Evolutionary conservation across 768 basidiomycete species (phyloP).

Genomic region (Russula compacta): DNA sequence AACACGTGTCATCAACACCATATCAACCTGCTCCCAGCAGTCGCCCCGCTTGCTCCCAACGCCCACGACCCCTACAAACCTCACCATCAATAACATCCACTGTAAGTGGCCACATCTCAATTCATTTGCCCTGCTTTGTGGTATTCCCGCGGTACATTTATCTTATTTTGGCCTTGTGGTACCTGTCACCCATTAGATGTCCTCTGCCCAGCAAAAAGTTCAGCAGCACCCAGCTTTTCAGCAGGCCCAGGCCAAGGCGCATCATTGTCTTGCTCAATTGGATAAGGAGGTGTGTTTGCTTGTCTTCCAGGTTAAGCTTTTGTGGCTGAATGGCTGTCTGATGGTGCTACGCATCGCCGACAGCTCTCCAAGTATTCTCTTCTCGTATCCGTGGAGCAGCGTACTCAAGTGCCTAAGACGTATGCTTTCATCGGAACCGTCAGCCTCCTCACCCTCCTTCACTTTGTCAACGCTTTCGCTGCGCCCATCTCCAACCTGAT

Average conservation of each 20-base stretch:
- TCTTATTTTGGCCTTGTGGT: neutral
- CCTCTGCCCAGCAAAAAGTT: conserved; percentile 62
- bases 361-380: conserved; percentile 83
- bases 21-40: conserved; percentile 27
- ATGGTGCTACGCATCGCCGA: neutral
- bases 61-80: conserved; percentile 13
- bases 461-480: conserved; percentile 87
- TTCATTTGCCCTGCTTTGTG: neutral
- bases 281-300: conserved; percentile 84
- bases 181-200: conserved; percentile 41
- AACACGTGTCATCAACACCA: conserved; percentile 56
- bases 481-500: conserved; percentile 89
- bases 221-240: conserved; percentile 82
- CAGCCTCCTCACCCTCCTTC: conserved; percentile 57
- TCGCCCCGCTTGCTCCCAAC: conserved; percentile 14
- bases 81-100: conserved; percentile 1
- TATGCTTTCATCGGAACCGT: conserved; percentile 74
- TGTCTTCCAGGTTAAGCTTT: neutral
- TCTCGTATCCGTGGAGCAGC: conserved; percentile 75
- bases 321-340: neutral
- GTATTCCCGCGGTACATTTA: neutral
- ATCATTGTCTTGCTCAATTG: conserved; percentile 77
- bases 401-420: conserved; percentile 88
- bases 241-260: conserved; percentile 77
- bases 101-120: conserved; percentile 7